Base-by-base conservation (phyloP, 140 eudicot species). In the Senecio squalidus region DNA sequence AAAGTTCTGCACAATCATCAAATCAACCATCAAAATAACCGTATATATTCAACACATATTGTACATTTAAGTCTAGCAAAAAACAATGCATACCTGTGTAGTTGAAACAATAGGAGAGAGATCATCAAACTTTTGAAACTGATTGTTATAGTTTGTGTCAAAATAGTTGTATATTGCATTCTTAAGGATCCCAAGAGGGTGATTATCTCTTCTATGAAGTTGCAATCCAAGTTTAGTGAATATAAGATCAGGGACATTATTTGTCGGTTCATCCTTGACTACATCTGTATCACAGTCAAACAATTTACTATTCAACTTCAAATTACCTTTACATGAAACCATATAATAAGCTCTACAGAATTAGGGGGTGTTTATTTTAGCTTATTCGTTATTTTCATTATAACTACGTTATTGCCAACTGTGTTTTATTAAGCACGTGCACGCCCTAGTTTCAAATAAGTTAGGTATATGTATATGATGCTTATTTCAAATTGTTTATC, bases 201-300 rank as follows among this genome's bases (percentile, higher is more conserved):
- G 99, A 23, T 80, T 68, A 47, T 82, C 84, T 78, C 96, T 82
- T 62, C 88, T 84, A 44, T 93, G 99, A 70, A 93, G 96, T 70
- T 88, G 99, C 83, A 93, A 49, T 47, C 99, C 99, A 67, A 93
- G 89, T 80, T 93, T 93, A 9, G 90, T 68, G 70, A 88, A 93
- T 66, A 93, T 84, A 23, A 84, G 8, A 74, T 93, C 99, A 0
- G 99, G 96, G 22, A 92, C 89, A 77, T 92, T 92, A 80, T 92
- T 92, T 53, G 98, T 87, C 0, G 95, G 95, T 62, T 93, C 96
- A 84, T 93, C 72, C 64, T 41, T 66, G 16, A 66, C 72, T 26
- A 69, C 75, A 82, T 92, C 96, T 92, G 82, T 70, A 84, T 27
- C 72, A 39, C 54, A 23, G 69, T 44, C 65, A 1, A 44, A 43